Evolutionary conservation across 2,329 filamentous ascomycete genomes (phyloP).

Genomic region (Monosporascus sp.): DNA sequence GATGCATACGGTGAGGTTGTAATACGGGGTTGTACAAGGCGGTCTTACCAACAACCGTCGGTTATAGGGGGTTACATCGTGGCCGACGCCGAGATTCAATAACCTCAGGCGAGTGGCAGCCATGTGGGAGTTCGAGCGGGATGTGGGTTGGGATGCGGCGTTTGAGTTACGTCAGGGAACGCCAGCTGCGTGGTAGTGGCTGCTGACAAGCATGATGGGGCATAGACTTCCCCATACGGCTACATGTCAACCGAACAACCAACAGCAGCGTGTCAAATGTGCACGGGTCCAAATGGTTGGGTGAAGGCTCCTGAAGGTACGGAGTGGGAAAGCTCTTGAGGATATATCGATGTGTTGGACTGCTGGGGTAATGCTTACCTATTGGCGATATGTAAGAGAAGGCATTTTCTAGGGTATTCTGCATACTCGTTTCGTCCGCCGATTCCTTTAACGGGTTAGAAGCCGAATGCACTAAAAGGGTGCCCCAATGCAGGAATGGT

Average conservation of each 20-base stretch:
- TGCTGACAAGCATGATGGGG: constrained; percentile 17
- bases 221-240: constrained; percentile 26
- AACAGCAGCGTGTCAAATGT: constrained; percentile 38
- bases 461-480: constrained; percentile 4
- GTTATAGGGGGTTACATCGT: neutral
- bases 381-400: constrained; percentile 49
- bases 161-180: constrained; percentile 12
- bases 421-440: constrained; percentile 38
- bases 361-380: constrained; percentile 38
- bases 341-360: neutral
- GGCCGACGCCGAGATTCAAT: neutral
- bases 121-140: constrained; percentile 1
- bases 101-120: neutral
- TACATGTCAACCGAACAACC: constrained; percentile 30
- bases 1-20: neutral
- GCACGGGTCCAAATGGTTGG: constrained; percentile 49
- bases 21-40: neutral
- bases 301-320: constrained; percentile 21
- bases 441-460: constrained; percentile 18
- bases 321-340: constrained; percentile 12
- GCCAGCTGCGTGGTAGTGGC: constrained; percentile 21
- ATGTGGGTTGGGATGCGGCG: constrained; percentile 11
- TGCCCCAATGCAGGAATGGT: neutral
- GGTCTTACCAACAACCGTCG: neutral
- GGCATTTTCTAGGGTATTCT: constrained; percentile 39